Base-by-base conservation (phyloP, 805 yeast genomes). In the Jamesozyma spencerorum region DNA sequence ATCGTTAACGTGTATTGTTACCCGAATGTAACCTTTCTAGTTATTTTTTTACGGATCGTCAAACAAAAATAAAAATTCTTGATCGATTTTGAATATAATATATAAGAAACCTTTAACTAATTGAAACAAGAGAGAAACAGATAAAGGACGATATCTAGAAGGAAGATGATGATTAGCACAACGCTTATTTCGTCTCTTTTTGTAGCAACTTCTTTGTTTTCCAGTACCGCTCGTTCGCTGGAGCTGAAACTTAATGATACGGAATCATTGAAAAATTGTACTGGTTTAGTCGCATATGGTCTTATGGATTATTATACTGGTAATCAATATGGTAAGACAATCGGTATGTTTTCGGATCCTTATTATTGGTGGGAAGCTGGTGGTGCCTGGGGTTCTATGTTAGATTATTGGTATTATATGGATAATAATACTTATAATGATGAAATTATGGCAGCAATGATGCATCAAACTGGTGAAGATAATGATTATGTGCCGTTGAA, bases 361-460 rank as follows among this genome's bases (percentile, higher is more conserved):
- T 88, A 90, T 70, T 90, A 90, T 70, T 90, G 97, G 98, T 88
- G 97, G 97, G 86, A 87, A 65, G 95, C 97, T 8, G 97, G 97
- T 49, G 94, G 88, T 45, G 95, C 90, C 2, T 86, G 87, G 85
- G 95, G 95, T 7, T 70, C 83, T 15, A 66, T 90, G 71, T 56
- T 90, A 34, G 96, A 87, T 59, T 81, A 83, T 62, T 72, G 85
- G 65, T 78, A 58, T 49, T 80, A 70, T 57, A 75, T 85, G 59
- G 74, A 80, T 30, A 82, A 88, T 58, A 73, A 72, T 47, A 75
- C 88, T 1, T 84, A 76, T 51, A 81, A 72, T 34, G 68, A 70
- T 11, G 42, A 71, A 29, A 71, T 85, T 40, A 70, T 73, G 51
- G 66, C 71, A 29, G 83, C 94, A 2, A 59, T 90, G 51, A 55